Evolutionary conservation across 2,329 filamentous ascomycete species (phyloP).

Genomic region (Monilinia laxa): DNA sequence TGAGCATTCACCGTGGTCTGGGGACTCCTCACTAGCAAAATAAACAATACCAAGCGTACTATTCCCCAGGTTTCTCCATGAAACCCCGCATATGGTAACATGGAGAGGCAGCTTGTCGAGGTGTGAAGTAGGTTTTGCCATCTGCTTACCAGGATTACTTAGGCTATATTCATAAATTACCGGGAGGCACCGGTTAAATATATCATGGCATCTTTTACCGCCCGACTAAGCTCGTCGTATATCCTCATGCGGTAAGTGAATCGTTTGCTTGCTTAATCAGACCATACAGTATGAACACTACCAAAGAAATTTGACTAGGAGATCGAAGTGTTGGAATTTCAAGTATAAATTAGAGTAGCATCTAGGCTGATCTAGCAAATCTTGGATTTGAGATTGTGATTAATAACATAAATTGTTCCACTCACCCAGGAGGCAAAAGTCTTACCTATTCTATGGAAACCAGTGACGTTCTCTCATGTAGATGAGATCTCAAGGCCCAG

Average conservation of each 20-base stretch:
- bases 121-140: neutral
- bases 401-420: neutral
- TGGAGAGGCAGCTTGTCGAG: neutral
- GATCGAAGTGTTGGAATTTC: neutral
- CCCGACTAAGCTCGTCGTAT: constrained; percentile 15
- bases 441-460: neutral
- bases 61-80: constrained; percentile 22
- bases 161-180: constrained; percentile 6
- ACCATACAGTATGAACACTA: neutral
- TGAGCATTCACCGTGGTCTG: neutral
- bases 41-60: neutral
- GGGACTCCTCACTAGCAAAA: constrained; percentile 6
- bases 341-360: neutral
- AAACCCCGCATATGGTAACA: constrained; percentile 3
- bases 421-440: constrained; percentile 3
- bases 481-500: neutral
- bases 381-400: neutral
- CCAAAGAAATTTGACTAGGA: neutral
- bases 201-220: constrained; percentile 10
- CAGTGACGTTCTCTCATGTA: neutral
- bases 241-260: constrained; percentile 9
- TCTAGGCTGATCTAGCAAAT: constrained; percentile 4
- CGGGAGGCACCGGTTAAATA: constrained; percentile 19
- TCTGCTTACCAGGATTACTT: neutral
- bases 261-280: neutral